Evolutionary conservation across 2,329 filamentous ascomycete species (phyloP).

Genomic region (Beauveria rudraprayagi): DNA sequence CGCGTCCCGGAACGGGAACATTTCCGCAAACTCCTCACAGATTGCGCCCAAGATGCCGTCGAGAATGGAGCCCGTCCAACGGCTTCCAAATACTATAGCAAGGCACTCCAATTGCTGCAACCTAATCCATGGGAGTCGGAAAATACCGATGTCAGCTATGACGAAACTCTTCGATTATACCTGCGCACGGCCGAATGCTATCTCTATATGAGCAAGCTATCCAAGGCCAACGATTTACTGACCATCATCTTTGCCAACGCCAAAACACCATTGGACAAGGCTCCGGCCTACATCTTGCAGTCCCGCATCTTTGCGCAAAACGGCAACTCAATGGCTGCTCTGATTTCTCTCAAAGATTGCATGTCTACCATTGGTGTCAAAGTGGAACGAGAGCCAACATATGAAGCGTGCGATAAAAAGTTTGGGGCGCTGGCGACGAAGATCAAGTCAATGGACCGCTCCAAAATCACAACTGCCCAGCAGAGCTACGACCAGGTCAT

Average conservation of each 20-base stretch:
- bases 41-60: conserved; percentile 68
- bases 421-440: conserved; percentile 57
- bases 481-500: conserved; percentile 44
- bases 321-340: conserved; percentile 62
- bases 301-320: conserved; percentile 69
- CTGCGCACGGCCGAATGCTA: conserved; percentile 76
- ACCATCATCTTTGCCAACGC: conserved; percentile 62
- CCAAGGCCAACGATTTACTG: conserved; percentile 60
- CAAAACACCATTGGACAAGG: conserved; percentile 67
- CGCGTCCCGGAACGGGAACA: conserved; percentile 51
- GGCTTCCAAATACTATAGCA: conserved; percentile 72
- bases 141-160: conserved; percentile 66
- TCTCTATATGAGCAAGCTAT: conserved; percentile 66
- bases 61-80: conserved; percentile 79
- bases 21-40: conserved; percentile 69
- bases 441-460: conserved; percentile 49
- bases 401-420: conserved; percentile 67
- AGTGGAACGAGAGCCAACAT: conserved; percentile 58
- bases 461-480: conserved; percentile 35
- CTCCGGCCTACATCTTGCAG: conserved; percentile 74
- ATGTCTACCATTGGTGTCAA: conserved; percentile 60
- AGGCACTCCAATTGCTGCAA: conserved; percentile 72
- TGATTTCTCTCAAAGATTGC: conserved; percentile 62
- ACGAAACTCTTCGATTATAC: conserved; percentile 75
- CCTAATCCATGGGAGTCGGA: conserved; percentile 67